Evolutionary conservation across 2,329 filamentous ascomycete species (phyloP).

Genomic region (Cytospora chrysosperma): DNA sequence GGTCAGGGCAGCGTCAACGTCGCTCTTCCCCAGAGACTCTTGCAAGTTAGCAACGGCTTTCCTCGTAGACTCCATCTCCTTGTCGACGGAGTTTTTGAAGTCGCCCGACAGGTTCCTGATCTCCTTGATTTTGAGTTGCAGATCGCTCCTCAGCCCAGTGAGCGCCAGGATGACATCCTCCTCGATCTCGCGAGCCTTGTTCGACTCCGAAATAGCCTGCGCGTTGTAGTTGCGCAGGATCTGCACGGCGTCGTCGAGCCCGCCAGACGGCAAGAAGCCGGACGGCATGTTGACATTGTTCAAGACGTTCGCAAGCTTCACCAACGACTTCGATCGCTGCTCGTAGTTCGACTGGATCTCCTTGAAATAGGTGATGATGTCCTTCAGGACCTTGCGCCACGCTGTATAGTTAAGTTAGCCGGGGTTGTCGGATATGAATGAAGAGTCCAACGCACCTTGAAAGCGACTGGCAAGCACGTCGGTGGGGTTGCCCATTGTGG

Average conservation of each 20-base stretch:
- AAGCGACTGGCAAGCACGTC: constrained; percentile 85
- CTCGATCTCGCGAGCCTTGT: constrained; percentile 88
- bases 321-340: constrained; percentile 73
- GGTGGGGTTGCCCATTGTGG: constrained; percentile 82
- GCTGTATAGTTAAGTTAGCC: constrained; percentile 48
- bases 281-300: constrained; percentile 76
- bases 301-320: constrained; percentile 80
- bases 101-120: constrained; percentile 92
- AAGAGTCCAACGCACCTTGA: constrained; percentile 60
- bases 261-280: constrained; percentile 74
- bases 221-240: constrained; percentile 83
- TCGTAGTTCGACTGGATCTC: constrained; percentile 92
- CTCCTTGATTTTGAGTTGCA: constrained; percentile 96
- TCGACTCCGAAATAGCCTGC: constrained; percentile 73
- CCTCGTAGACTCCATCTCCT: constrained; percentile 84
- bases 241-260: constrained; percentile 83
- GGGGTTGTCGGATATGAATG: background rate
- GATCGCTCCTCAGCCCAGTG: constrained; percentile 79
- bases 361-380: constrained; percentile 89
- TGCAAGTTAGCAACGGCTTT: constrained; percentile 78
- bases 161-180: constrained; percentile 87
- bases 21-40: constrained; percentile 75
- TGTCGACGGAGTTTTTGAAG: constrained; percentile 95
- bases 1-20: constrained; percentile 71
- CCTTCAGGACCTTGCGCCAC: constrained; percentile 94